Evolutionary conservation across 768 basidiomycete genomes (phyloP).

Genomic region (Boletus reticuloceps): DNA sequence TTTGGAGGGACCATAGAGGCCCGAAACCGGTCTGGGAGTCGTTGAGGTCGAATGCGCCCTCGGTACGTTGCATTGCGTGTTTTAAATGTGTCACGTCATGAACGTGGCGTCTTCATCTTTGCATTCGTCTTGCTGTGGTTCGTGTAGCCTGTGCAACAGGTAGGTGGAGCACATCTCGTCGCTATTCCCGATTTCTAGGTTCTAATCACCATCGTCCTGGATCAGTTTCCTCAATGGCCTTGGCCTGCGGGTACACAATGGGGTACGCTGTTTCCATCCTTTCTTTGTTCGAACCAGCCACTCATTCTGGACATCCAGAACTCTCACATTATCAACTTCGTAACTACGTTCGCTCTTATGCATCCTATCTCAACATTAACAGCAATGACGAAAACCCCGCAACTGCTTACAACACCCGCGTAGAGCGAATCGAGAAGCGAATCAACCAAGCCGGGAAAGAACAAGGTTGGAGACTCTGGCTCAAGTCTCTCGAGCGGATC

Average conservation of each 20-base stretch:
- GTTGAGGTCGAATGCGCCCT: background rate
- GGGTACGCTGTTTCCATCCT: background rate
- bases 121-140: too few relatives aligned
- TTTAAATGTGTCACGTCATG: too few relatives aligned
- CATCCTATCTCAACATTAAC: background rate
- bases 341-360: constrained; percentile 13
- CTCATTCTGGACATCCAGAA: constrained; percentile 8
- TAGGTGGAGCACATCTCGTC: background rate
- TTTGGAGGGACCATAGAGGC: background rate
- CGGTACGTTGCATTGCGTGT: background rate
- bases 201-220: background rate
- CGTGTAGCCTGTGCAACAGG: background rate
- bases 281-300: background rate
- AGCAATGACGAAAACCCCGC: constrained; percentile 38
- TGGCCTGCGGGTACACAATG: constrained; percentile 4
- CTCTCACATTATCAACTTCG: constrained; percentile 32
- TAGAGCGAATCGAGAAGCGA: constrained; percentile 42
- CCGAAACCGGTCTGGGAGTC: constrained; percentile 5
- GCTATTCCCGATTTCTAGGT: background rate
- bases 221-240: constrained; percentile 2
- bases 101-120: too few relatives aligned
- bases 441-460: constrained; percentile 6
- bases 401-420: constrained; percentile 43
- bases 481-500: background rate
- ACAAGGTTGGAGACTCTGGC: background rate